A percentile compares a stretch with the other conserved stretches of the same genome.
Conservation (phyloP, 2,329 filamentous ascomycete genomes). For the Ophiostoma montium region DNA sequence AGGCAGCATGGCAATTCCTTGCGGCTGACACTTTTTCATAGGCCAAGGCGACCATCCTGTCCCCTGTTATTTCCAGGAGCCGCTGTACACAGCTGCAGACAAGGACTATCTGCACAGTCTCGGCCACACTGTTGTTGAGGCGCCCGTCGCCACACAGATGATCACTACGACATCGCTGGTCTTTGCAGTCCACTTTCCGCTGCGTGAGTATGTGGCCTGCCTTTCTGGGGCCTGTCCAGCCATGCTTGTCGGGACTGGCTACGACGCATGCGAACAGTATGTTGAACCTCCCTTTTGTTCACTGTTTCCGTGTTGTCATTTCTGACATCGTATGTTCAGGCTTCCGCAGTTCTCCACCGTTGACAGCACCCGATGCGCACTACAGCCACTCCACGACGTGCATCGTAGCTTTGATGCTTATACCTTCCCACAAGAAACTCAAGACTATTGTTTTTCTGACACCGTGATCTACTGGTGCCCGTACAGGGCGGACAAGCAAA, state of each 20-base stretch:
- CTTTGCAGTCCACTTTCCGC: slow-evolving; percentile 49
- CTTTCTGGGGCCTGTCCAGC: slow-evolving; percentile 32
- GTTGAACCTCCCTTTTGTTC: slow-evolving; percentile 11
- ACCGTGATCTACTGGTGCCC: slow-evolving; percentile 26
- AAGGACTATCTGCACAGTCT: slow-evolving; percentile 38
- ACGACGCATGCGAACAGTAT: slow-evolving; percentile 36
- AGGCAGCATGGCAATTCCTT: no score
- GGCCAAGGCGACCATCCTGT: slow-evolving; percentile 19
- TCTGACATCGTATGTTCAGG: neutral
- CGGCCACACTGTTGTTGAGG: slow-evolving; percentile 35
- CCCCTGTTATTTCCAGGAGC: slow-evolving; percentile 39
- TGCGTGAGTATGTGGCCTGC: slow-evolving; percentile 35
- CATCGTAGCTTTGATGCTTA: slow-evolving; percentile 17
- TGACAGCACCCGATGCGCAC: neutral
- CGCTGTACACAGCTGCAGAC: slow-evolving; percentile 34
- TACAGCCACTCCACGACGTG: slow-evolving; percentile 3
- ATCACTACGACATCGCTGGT: slow-evolving; percentile 37
- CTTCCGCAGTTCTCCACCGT: slow-evolving; percentile 3
- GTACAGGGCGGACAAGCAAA: no score
- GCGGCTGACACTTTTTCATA: neutral
- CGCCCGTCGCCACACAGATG: slow-evolving; percentile 37
- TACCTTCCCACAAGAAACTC: slow-evolving; percentile 25
- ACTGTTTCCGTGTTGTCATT: no score
- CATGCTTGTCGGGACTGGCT: slow-evolving; percentile 43
- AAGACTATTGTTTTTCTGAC: slow-evolving; percentile 25